Evolutionary conservation across 306 rosid species (phyloP), one percentile per base, ranked within the genome.

Genomic region (Fagus sylvatica): DNA sequence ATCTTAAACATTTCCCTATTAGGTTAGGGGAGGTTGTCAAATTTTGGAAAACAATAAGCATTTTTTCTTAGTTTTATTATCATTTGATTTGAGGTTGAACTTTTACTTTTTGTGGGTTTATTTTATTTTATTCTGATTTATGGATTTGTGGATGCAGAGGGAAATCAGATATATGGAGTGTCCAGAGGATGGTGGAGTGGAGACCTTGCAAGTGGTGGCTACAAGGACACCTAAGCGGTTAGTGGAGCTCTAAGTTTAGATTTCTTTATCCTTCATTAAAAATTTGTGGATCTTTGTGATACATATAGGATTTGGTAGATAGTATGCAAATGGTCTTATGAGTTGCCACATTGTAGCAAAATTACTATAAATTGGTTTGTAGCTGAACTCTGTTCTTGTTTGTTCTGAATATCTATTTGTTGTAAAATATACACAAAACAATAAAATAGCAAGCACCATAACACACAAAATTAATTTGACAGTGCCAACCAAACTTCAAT

Each of bases 161-260:
- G 53, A 77, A 81, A 72, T 71, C 61, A 75, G 93, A 82, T 54
- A 86, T 92, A 86, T 91, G 99, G 99, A 87, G 90, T 85, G 89
- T 95, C 30, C 78, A 81, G 80, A 91, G 97, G 85, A 76, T 79
- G 64, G 81, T 84, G 59, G 96, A 91, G 65, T 95, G 99, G 99
- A 90, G 90, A 42, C 94, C 96, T 82, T 95, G 99, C 93, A 78
- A 85, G 55, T 95, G 97, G 98, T 95, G 98, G 98, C 85, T 84
- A 11, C 89, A 87, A 85, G 90, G 86, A 22, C 87, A 81, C 73
- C 84, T 76, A 81, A 70, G 78, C 40, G 96, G 98, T 95, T 84
- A 69, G 12, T 72, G 48, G 55, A 43, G 71, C 65, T 79, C 65
- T 32, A 17, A 41, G 69, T 71, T 16, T 49, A 40, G 22, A 81